Evolutionary conservation across 1,139 yeast species (phyloP), one percentile per base, ranked within the genome.

Genomic region (Hyphopichia buzzinii): DNA sequence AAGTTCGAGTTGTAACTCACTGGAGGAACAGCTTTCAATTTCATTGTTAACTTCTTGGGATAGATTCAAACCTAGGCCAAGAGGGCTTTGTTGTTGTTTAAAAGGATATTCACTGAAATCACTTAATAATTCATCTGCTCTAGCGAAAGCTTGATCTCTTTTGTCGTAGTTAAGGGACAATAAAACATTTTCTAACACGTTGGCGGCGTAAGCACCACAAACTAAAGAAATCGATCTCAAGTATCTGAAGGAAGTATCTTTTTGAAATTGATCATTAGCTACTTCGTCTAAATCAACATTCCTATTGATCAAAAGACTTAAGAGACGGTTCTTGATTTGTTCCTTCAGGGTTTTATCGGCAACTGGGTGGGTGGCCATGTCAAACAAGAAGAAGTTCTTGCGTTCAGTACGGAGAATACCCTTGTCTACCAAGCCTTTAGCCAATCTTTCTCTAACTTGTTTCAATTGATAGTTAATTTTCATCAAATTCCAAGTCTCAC

Each of bases 331-430:
- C 44, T 83, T 80, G 39, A 88, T 81, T 47, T 84, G 85, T 59
- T 89, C 94, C 52, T 95, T 87, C 32, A 85, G 75, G 38, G 83
- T 67, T 43, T 74, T 76, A 62, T 92, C 98, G 27, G 94, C 85
- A 11, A 92, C 80, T 3, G 99, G 99, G 60, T 94, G 98, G 6
- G 98, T 94, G 17, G 98, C 96, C 97, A 92, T 92, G 62, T 92
- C 98, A 51, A 92, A 92, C 39, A 92, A 69, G 55, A 94, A 81
- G 60, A 92, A 92, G 66, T 88, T 94, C 57, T 90, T 89, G 57
- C 96, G 80, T 59, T 92, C 98, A 2, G 98, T 94, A 63, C 96
- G 81, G 54, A 94, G 74, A 35, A 92, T 84, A n/a, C 98, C 98
- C 65, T 92, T 92, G 60, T 92, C 99, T 23, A 94, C 99, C 39